Percentiles rank a stretch among this genome's conserved stretches.
phyloP scores from a whole-genome alignment of 441 rosid genomes.

The Adansonia rubrostipa region DNA sequence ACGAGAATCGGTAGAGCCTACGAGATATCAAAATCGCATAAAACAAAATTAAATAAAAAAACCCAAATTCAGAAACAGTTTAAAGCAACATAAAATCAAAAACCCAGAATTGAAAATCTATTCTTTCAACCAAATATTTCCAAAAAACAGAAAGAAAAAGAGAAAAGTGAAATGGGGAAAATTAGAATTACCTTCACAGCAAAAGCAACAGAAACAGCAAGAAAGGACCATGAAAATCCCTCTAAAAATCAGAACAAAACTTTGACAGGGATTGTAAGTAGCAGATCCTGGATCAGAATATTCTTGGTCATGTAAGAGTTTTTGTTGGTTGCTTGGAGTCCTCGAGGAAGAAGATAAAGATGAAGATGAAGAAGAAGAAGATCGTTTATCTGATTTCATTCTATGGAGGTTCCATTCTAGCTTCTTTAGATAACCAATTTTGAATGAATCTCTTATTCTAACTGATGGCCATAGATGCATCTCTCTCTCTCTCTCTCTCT shows the following conservation, averaged over 20 bases:
- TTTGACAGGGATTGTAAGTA: conserved; percentile 21
- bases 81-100: not conserved
- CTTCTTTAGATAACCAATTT: conserved; percentile 44
- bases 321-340: conserved; percentile 8
- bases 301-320: conserved; percentile 37
- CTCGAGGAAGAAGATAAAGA: not conserved
- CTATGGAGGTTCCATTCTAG: conserved; percentile 59
- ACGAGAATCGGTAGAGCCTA: not conserved
- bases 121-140: not conserved
- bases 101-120: not conserved
- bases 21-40: not conserved
- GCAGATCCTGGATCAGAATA: conserved; percentile 21
- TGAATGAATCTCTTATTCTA: conserved; percentile 77
- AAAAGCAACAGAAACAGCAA: conserved; percentile 69
- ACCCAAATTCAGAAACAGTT: not conserved
- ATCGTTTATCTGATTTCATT: conserved; percentile 50
- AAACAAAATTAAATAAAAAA: not conserved
- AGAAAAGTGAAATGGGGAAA: not conserved
- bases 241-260: conserved; percentile 34
- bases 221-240: conserved; percentile 52
- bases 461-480: conserved; percentile 88
- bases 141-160: not conserved
- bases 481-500: conserved; percentile 8
- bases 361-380: conserved; percentile 12
- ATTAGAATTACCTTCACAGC: conserved; percentile 60